A percentile compares a stretch with the other conserved stretches of the same genome.
These are phyloP conservation scores for Pseudognaphalium luteoalbum DNA, from an alignment of 129 eudicot species.

Conservation along the genomic window DNA sequence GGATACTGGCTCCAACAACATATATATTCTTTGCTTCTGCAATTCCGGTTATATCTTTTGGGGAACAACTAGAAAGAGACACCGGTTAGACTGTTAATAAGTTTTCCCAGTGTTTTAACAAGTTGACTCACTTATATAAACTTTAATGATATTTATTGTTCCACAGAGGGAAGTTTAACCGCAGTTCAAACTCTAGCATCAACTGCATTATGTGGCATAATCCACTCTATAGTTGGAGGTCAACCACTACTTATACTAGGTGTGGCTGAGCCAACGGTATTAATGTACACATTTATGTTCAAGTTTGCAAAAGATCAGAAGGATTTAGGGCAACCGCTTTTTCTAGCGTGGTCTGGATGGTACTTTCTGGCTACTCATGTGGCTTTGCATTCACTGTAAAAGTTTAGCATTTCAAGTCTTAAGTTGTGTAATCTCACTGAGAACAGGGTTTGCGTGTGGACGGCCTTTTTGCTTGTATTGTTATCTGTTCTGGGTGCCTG, in stretches of 20 bases:
- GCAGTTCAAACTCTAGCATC: conserved; percentile 98
- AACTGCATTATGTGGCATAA: conserved; percentile 87
- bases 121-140: conserved; percentile 10
- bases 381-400: conserved; percentile 19
- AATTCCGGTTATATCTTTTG: conserved; percentile 97
- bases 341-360: conserved; percentile 98
- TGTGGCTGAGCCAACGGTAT: conserved; percentile 95
- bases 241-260: conserved; percentile 94
- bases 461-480: conserved; percentile 89
- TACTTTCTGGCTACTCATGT: conserved; percentile 42
- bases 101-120: not conserved
- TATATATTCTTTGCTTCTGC: conserved; percentile 98
- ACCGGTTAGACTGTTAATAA: conserved; percentile 52
- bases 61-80: conserved; percentile 92
- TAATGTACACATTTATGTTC: conserved; percentile 97
- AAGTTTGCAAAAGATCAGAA: conserved; percentile 84
- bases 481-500: conserved; percentile 92
- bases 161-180: conserved; percentile 79
- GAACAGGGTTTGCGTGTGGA: conserved; percentile 98
- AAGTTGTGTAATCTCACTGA: conserved; percentile 17
- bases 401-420: conserved; percentile 13
- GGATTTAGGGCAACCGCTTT: conserved; percentile 83
- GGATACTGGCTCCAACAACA: conserved; percentile 98
- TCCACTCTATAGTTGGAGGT: conserved; percentile 93
- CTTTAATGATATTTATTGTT: conserved; percentile 16